phyloP scores from a whole-genome alignment of 345 rosid genomes.

The Corchorus capsularis region DNA sequence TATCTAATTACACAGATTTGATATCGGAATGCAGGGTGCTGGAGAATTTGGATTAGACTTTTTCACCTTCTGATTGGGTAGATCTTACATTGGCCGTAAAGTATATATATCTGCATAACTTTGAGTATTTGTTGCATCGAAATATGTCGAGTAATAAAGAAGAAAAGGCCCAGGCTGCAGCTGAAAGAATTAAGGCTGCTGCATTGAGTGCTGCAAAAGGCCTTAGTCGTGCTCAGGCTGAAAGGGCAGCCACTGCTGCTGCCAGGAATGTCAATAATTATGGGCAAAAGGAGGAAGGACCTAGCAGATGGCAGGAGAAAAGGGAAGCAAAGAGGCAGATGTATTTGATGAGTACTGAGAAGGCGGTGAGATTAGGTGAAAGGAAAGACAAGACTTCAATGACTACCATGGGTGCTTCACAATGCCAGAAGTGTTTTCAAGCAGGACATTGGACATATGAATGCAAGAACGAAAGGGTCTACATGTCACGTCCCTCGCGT shows the following conservation, averaged over 20 bases:
- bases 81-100: background rate
- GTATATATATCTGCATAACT: background rate
- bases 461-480: conserved; percentile 93
- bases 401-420: conserved; percentile 54
- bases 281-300: conserved; percentile 99
- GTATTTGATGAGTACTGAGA: conserved; percentile 98
- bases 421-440: conserved; percentile 93
- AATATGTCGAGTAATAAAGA: conserved; percentile 88
- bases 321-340: conserved; percentile 95
- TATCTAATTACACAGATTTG: background rate
- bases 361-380: conserved; percentile 86
- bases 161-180: conserved; percentile 87
- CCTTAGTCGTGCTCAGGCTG: conserved; percentile 96
- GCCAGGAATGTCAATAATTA: conserved; percentile 94
- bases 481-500: conserved; percentile 85
- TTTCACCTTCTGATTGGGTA: background rate
- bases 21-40: conserved; percentile 2
- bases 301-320: conserved; percentile 98
- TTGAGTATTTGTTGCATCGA: conserved; percentile 3
- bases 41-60: background rate
- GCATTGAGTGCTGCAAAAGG: conserved; percentile 89
- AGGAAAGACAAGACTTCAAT: conserved; percentile 77
- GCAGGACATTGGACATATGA: conserved; percentile 96
- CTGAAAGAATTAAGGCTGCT: conserved; percentile 92
- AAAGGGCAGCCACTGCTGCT: conserved; percentile 91